These are phyloP conservation scores for Hericium alpestre DNA, from an alignment of 768 basidiomycete genomes.

Conservation along the genomic window DNA sequence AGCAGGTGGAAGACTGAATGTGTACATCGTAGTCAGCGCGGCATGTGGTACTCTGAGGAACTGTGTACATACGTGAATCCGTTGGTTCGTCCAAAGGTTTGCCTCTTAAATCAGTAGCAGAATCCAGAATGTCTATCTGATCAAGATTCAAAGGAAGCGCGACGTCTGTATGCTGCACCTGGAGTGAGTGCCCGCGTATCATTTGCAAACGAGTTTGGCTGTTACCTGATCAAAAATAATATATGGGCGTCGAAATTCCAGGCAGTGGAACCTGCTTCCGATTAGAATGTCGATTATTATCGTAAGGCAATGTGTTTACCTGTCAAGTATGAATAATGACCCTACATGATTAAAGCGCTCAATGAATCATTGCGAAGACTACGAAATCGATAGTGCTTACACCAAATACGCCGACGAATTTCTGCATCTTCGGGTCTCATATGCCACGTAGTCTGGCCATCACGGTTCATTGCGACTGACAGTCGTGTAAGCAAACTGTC, in stretches of 20 bases:
- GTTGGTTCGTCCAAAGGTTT: constrained; percentile 14
- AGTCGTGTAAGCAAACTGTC: not conserved
- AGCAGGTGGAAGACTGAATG: constrained; percentile 10
- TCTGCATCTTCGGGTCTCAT: constrained; percentile 16
- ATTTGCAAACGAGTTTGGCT: no score
- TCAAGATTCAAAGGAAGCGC: constrained; percentile 16
- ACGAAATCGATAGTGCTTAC: constrained; percentile 4
- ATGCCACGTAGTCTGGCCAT: constrained; percentile 13
- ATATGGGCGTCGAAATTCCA: constrained; percentile 15
- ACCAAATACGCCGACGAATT: constrained; percentile 15
- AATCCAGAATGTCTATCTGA: constrained; percentile 9
- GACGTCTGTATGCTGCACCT: constrained; percentile 13
- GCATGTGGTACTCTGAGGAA: not conserved
- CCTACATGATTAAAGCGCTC: constrained; percentile 3
- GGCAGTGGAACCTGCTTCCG: constrained; percentile 5
- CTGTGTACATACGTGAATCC: constrained; percentile 10
- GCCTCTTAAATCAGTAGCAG: constrained; percentile 4
- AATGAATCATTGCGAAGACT: not conserved
- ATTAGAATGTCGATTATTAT: not conserved
- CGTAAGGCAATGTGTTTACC: constrained; percentile 3
- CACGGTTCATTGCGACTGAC: constrained; percentile 15
- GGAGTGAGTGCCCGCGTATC: not conserved
- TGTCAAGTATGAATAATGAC: constrained; percentile 12
- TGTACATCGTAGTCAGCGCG: no score
- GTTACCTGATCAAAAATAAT: constrained; percentile 15